Percentiles rank a stretch among this genome's conserved stretches.
phyloP scores from a whole-genome alignment of 169 alveolate species.

The Plasmodium chabaudi region DNA sequence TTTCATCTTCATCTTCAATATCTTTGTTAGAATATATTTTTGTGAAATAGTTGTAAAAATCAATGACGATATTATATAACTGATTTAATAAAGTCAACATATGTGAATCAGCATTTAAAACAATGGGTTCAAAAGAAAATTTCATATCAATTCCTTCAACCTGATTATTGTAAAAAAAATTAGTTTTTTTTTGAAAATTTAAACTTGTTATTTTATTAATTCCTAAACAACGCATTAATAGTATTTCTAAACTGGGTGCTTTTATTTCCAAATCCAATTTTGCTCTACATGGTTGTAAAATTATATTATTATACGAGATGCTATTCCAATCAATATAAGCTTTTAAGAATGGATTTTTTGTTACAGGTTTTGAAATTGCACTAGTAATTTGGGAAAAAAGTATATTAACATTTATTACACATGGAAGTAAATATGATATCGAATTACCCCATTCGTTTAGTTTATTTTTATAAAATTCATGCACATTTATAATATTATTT shows the following conservation, averaged over 20 bases:
- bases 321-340: conserved; percentile 76
- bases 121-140: conserved; percentile 41
- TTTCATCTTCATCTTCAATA: conserved; percentile 39
- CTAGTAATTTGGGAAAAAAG: conserved; percentile 71
- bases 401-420: conserved; percentile 52
- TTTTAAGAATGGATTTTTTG: conserved; percentile 56
- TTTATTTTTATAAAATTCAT: conserved; percentile 27
- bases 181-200: conserved; percentile 43
- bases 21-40: conserved; percentile 27
- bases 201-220: conserved; percentile 57
- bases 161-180: conserved; percentile 18
- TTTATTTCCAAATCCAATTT: conserved; percentile 46
- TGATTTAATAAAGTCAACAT: conserved; percentile 55
- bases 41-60: conserved; percentile 29
- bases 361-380: conserved; percentile 60
- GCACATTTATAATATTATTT: conserved; percentile 35
- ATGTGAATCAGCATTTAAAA: conserved; percentile 62
- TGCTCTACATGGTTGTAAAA: conserved; percentile 66
- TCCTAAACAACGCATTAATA: conserved; percentile 59
- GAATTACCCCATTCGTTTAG: conserved; percentile 22
- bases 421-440: conserved; percentile 47
- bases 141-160: conserved; percentile 61
- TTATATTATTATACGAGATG: conserved; percentile 52
- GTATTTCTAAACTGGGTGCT: conserved; percentile 31
- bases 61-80: conserved; percentile 38